Base-by-base conservation (phyloP, 441 rosid genomes). In the Gossypium gossypioides region DNA sequence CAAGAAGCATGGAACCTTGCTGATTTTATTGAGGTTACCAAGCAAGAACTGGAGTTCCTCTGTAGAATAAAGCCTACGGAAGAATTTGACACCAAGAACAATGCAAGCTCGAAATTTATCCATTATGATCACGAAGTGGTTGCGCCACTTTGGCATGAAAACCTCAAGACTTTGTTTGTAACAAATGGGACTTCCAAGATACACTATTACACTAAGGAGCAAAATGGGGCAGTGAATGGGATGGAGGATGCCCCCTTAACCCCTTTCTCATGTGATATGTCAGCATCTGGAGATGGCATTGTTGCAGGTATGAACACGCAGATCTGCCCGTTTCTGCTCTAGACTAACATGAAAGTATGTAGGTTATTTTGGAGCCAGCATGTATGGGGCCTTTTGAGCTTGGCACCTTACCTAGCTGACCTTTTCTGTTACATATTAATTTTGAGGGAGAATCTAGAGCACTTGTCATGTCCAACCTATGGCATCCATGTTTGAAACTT, bases 161-260 rank as follows among this genome's bases (percentile, higher is more conserved):
- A 85, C 78, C 92, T 91, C 61, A 81, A 85, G 85, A 88, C 87
- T 61, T 79, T 94, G 83, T 86, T 94, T 85, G 92, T 90, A 72
- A 91, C 96, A 67, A 91, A 94, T 74, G 97, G 98, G 52, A 91
- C 97, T 86, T 89, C 96, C 68, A 89, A 87, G 83, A 86, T 94
- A 73, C 96, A 91, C 74, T 91, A 88, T 80, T 91, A 90, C 75
- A 94, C 97, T 1, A 73, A 84, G 81, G 94, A 94, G 81, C 87
- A 82, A 71, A 76, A 88, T 74, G 98, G 97, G 22, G 82, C 91
- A 12, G 89, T 89, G 72, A 84, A 71, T 67, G 96, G 97, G 52
- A 86, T 87, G 90, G 97, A 91, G 83, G 97, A 86, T 84, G 82
- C 92, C 16, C 93, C 91, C 5, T 55, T 94, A 55, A 88, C 96